Evolutionary conservation across 2,329 filamentous ascomycete species (phyloP).

Genomic region (Alternaria ethzedia): DNA sequence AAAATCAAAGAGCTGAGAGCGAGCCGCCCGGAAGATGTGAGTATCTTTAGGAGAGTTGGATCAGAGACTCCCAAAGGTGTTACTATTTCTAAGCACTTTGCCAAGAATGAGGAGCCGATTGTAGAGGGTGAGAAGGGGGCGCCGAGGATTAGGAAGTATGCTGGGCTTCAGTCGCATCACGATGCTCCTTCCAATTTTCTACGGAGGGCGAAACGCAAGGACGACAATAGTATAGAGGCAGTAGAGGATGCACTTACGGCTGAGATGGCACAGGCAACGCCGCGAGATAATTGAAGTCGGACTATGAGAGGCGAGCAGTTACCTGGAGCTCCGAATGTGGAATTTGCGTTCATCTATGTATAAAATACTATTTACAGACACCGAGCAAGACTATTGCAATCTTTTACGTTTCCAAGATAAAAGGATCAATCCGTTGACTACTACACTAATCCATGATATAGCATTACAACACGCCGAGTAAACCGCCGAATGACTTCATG

Average conservation of each 20-base stretch:
- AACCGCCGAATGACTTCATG: not conserved
- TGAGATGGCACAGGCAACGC: not conserved
- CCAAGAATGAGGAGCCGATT: not conserved
- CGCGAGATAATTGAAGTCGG: not conserved
- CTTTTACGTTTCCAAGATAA: fast-evolving
- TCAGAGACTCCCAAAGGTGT: not conserved
- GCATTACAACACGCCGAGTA: not conserved
- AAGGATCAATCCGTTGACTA: not conserved
- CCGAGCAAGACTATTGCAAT: not conserved
- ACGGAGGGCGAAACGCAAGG: not conserved
- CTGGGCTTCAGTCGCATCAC: constrained; percentile 6
- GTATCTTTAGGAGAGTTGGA: constrained; percentile 6
- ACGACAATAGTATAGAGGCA: not conserved
- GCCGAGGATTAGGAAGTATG: constrained; percentile 11
- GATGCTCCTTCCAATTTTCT: not conserved
- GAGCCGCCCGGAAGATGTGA: not conserved
- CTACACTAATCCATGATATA: not conserved
- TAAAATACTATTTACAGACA: not conserved
- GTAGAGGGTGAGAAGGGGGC: not conserved
- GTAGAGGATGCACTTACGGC: not conserved
- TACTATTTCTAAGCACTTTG: constrained; percentile 12
- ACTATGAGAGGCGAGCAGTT: not conserved
- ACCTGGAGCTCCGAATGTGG: not conserved
- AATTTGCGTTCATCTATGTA: not conserved
- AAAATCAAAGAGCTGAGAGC: constrained; percentile 13